phyloP scores from a whole-genome alignment of 768 basidiomycete genomes.

The Boletus rubroflammeus region DNA sequence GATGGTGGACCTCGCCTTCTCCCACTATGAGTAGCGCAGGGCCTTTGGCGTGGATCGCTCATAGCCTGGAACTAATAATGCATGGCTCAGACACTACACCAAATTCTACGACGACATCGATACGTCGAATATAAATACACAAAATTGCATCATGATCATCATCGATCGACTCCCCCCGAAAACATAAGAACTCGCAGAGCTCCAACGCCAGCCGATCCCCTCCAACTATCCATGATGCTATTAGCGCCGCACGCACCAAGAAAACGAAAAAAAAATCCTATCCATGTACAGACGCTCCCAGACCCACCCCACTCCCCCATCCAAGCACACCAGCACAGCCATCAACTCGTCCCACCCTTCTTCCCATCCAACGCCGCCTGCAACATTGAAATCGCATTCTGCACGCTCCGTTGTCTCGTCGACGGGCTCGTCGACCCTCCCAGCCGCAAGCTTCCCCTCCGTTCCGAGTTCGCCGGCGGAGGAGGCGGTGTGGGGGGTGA shows the following conservation, averaged over 20 bases:
- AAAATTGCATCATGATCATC: background rate
- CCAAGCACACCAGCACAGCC: background rate
- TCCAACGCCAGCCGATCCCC: background rate
- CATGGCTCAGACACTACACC: background rate
- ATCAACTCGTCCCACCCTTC: constrained; percentile 17
- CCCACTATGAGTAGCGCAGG: too few relatives aligned
- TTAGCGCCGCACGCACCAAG: background rate
- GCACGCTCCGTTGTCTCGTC: constrained; percentile 22
- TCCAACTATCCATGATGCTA: background rate
- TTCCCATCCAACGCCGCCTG: constrained; percentile 29
- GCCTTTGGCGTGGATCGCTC: too few relatives aligned
- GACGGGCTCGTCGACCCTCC: constrained; percentile 20
- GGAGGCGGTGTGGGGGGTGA: constrained; percentile 25
- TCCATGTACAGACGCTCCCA: background rate
- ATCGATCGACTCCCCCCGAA: background rate
- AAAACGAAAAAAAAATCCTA: background rate
- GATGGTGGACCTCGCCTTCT: too few relatives aligned
- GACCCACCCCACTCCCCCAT: background rate
- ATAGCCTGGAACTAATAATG: too few relatives aligned
- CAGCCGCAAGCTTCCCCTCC: constrained; percentile 14
- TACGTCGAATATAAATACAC: background rate
- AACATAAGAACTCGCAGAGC: background rate
- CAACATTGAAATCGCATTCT: constrained; percentile 25
- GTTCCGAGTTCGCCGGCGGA: constrained; percentile 17
- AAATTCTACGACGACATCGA: background rate